These are phyloP conservation scores for Apiospora marii DNA, from an alignment of 2,329 filamentous ascomycete genomes.

Conservation along the genomic window DNA sequence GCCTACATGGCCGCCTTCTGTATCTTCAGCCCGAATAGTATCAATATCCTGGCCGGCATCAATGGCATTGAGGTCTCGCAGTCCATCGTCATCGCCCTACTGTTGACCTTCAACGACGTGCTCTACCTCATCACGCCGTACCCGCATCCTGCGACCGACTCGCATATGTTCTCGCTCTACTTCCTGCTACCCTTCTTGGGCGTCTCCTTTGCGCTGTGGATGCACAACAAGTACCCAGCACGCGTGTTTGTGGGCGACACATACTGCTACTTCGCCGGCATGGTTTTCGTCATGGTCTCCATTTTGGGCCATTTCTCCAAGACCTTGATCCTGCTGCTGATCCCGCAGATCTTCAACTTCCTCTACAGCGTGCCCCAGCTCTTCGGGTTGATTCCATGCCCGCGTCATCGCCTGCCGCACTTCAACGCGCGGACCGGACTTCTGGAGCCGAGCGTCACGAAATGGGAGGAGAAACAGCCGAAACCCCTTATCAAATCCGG, in stretches of 20 bases:
- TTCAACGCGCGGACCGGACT: slow-evolving; percentile 88
- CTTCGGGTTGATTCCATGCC: slow-evolving; percentile 89
- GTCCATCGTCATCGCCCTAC: slow-evolving; percentile 85
- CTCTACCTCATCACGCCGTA: slow-evolving; percentile 86
- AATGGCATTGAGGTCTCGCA: slow-evolving; percentile 98
- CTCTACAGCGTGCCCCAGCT: slow-evolving; percentile 91
- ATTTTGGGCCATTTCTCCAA: slow-evolving; percentile 99
- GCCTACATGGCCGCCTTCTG: slow-evolving; percentile 95
- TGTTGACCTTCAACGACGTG: slow-evolving; percentile 86
- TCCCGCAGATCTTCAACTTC: slow-evolving; percentile 97
- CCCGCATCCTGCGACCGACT: slow-evolving; percentile 93
- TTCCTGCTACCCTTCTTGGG: slow-evolving; percentile 93
- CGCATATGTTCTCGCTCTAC: slow-evolving; percentile 95
- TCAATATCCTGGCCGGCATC: slow-evolving; percentile 99
- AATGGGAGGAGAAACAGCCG: slow-evolving; percentile 77
- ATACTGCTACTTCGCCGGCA: slow-evolving; percentile 99
- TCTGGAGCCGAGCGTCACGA: slow-evolving; percentile 84
- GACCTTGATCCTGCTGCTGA: slow-evolving; percentile 86
- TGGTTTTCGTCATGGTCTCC: slow-evolving; percentile 97
- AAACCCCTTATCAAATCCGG: slow-evolving; percentile 65
- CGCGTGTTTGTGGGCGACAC: slow-evolving; percentile 97
- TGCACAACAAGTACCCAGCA: slow-evolving; percentile 95
- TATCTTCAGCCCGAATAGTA: slow-evolving; percentile 98
- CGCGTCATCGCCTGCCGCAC: slow-evolving; percentile 86
- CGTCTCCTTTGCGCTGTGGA: slow-evolving; percentile 84